Evolutionary conservation across 75 land plant species (phyloP), one percentile per base, ranked within the genome.

Genomic region (Isoetes taiwanensis): DNA sequence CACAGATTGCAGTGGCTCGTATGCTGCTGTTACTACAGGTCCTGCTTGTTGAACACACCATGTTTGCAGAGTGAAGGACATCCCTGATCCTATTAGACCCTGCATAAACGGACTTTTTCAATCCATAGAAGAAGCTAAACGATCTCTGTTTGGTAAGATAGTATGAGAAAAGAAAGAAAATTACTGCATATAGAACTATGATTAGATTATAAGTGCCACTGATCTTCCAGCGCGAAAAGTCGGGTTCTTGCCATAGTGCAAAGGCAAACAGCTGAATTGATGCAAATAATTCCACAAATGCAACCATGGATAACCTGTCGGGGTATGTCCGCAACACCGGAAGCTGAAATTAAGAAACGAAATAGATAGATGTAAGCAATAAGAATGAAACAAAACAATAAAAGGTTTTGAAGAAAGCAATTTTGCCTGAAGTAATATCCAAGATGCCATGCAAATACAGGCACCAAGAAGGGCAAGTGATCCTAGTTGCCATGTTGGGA

Each of bases 1-100:
- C 0, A 91, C 61, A 16, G 93, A 86, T 64, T 91, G 97, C 1
- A 91, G 77, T 2, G 97, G 97, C 57, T 78, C 80, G 56, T 83
- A 91, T 16, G 83, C 83, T 0, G 97, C 87, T 4, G 86, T 94
- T 63, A 91, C 75, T 16, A 91, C 88, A 0, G 97, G 89, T 50
- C 97, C 97, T 2, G 86, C 97, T 39, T 76, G 74, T 52, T 83
- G 78, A 21, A 89, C 75, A 77, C 94, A 86, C 97, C 97, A 91
- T 54, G 83, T 75, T 72, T 86, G 97, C 32, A 86, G 78, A 17
- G 94, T 76, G 28, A 91, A 88, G 4, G 86, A 86, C 20, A 91
- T 66, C 30, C 94, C 95, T 2, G 97, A 91, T 29, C 82, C 83
- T 14, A 91, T 76, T 34, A 83, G 63, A 24, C 94, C 95, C 97